phyloP scores from a whole-genome alignment of 106 monocot genomes.

The Triglochin maritima region DNA sequence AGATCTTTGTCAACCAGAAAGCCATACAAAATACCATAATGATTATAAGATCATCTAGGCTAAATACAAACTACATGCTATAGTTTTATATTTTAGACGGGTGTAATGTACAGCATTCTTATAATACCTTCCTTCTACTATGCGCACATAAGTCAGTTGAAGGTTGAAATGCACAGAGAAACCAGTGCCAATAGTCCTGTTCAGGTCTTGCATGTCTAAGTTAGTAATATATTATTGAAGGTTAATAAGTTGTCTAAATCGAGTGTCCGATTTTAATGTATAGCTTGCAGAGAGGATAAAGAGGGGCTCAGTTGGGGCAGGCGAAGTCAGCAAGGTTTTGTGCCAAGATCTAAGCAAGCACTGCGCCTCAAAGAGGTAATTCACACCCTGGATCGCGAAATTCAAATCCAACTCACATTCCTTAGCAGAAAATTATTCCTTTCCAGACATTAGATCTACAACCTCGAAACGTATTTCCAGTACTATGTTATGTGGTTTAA shows the following conservation, averaged over 20 bases:
- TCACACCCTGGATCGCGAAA: not conserved
- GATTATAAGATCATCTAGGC: not conserved
- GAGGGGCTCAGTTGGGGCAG: conserved; percentile 30
- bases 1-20: too few species aligned
- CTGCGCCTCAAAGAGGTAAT: conserved; percentile 33
- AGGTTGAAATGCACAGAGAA: not conserved
- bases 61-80: not conserved
- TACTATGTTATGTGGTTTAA: too few species aligned
- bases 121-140: too few species aligned
- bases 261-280: not conserved
- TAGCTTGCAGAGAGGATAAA: conserved; percentile 78
- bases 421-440: not conserved
- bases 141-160: not conserved
- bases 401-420: too few species aligned
- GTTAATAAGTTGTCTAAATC: not conserved
- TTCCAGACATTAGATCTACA: not conserved
- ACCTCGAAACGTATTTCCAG: not conserved
- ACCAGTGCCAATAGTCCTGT: not conserved
- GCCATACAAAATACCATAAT: not conserved
- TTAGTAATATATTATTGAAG: not conserved
- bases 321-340: conserved; percentile 55
- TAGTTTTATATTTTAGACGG: not conserved
- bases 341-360: conserved; percentile 76
- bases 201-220: not conserved
- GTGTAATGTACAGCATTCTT: not conserved